Percentiles rank a stretch among this genome's conserved stretches.
phyloP scores from a whole-genome alignment of 257 asterid species.

The Solanum pinnatisectum region DNA sequence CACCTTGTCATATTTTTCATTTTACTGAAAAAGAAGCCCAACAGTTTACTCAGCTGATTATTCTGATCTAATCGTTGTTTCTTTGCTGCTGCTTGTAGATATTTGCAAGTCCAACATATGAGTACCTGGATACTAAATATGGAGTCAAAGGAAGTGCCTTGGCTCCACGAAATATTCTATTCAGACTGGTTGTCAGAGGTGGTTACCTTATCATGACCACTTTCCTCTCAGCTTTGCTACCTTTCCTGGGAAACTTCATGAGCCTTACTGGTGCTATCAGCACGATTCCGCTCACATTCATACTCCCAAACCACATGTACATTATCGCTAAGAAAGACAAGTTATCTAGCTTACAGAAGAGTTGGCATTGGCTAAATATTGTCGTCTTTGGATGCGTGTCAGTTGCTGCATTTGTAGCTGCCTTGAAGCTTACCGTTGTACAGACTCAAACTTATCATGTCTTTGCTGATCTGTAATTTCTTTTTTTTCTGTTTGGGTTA shows the following conservation, averaged over 20 bases:
- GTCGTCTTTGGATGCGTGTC: slow-evolving; percentile 47
- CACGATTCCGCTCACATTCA: slow-evolving; percentile 92
- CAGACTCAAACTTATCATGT: slow-evolving; percentile 54
- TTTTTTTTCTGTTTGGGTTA: neutral
- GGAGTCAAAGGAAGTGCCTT: slow-evolving; percentile 63
- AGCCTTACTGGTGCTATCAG: slow-evolving; percentile 95
- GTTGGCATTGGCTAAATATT: slow-evolving; percentile 92
- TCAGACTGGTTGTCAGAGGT: slow-evolving; percentile 69
- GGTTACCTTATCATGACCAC: slow-evolving; percentile 67
- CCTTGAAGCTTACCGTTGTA: slow-evolving; percentile 56
- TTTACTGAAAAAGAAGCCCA: neutral
- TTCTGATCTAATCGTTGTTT: neutral
- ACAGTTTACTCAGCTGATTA: neutral
- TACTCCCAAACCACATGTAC: slow-evolving; percentile 97
- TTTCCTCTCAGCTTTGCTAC: slow-evolving; percentile 73
- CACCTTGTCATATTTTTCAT: neutral
- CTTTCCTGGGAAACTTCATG: slow-evolving; percentile 96
- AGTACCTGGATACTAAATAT: slow-evolving; percentile 71
- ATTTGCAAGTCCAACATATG: slow-evolving; percentile 97
- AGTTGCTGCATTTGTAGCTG: slow-evolving; percentile 61
- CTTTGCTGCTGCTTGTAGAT: slow-evolving; percentile 35
- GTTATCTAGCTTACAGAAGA: slow-evolving; percentile 44
- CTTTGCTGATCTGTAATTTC: slow-evolving; percentile 62
- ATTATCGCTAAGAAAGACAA: slow-evolving; percentile 53
- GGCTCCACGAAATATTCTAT: slow-evolving; percentile 52